Base-by-base conservation (phyloP, 768 basidiomycete genomes). In the Lentinula guzmanii region DNA sequence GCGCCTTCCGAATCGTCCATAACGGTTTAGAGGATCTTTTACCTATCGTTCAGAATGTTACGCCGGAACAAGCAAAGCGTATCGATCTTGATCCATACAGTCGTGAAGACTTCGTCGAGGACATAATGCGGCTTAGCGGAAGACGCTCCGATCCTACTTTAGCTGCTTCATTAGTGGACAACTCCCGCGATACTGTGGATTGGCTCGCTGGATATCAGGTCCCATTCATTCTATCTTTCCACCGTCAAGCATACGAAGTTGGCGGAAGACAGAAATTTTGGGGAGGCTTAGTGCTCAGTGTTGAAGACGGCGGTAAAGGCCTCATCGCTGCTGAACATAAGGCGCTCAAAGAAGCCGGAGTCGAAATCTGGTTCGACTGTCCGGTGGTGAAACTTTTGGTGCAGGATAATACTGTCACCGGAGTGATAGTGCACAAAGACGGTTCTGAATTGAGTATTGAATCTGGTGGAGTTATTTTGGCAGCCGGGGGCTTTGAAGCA, bases 401-500 rank as follows among this genome's bases (percentile, higher is more conserved):
- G 62, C 70, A 75, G 18, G 72, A 74, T 6, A 76, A 70, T n/a
- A 67, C 67, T 3, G 73, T 87, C 33, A 67, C 66, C 18, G 86
- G 86, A 1, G 65, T 87, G 2, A 68, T 77, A 8, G 79, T 85
- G 1, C 68, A 71, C 33, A 78, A 68, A 58, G 66, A 70, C 13
- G 81, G 77, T 3, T 54, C 72, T 56, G 67, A 71, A 16, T 37
- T 79, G 9, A 63, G 62, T n/a, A 67, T 89, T 18, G 68, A 59
- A 9, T 67, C 81, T 1, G 66, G 70, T 8, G 78, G 82, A 10
- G 80, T 88, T 15, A 71, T 89, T 31, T 76, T 90, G 43, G 86
- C 87, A 3, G 82, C 82, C 13, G 88, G 87, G 21, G 87, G 87
- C 0, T 89, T 83, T 63, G 87, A 89, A 69, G 79, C 87, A 10